A percentile compares a stretch with the other conserved stretches of the same genome.
These are phyloP conservation scores for Geotrichum klebahnii DNA, from an alignment of 1,139 yeast species.

Conservation along the genomic window DNA sequence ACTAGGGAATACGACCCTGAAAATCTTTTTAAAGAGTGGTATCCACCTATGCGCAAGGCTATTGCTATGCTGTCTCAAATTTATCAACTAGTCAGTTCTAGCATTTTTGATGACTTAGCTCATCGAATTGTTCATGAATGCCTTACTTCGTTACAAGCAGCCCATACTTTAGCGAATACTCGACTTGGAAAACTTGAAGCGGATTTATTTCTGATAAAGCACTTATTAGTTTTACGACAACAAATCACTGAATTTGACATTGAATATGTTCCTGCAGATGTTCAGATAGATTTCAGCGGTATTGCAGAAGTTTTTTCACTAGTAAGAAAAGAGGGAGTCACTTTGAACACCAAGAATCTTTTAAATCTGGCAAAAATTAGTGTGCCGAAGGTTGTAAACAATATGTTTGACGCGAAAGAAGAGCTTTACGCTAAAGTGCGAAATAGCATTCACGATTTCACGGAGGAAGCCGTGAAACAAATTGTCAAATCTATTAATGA, in stretches of 20 bases:
- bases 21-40: slow-evolving; percentile 51
- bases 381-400: slow-evolving; percentile 77
- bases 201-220: slow-evolving; percentile 64
- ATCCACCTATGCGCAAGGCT: slow-evolving; percentile 72
- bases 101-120: slow-evolving; percentile 84
- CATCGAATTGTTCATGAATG: slow-evolving; percentile 82
- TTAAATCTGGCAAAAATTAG: slow-evolving; percentile 61
- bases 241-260: slow-evolving; percentile 79
- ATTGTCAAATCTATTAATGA: slow-evolving; percentile 38
- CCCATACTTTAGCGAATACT: slow-evolving; percentile 45
- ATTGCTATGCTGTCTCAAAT: slow-evolving; percentile 69
- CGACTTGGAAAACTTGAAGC: slow-evolving; percentile 52
- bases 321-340: slow-evolving; percentile 38
- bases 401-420: slow-evolving; percentile 77
- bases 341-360: slow-evolving; percentile 42
- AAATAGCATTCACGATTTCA: slow-evolving; percentile 62
- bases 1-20: slow-evolving; percentile 28
- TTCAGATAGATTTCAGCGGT: slow-evolving; percentile 73
- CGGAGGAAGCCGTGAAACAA: slow-evolving; percentile 42
- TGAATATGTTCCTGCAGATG: slow-evolving; percentile 65
- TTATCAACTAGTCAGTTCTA: slow-evolving; percentile 67
- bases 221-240: slow-evolving; percentile 63
- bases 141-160: slow-evolving; percentile 54
- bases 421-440: slow-evolving; percentile 74
- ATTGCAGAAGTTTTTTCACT: slow-evolving; percentile 52